Evolutionary conservation across 495 filamentous ascomycete genomes (phyloP), one percentile per base, ranked within the genome.

Genomic region (Aspergillus incahuasiensis): DNA sequence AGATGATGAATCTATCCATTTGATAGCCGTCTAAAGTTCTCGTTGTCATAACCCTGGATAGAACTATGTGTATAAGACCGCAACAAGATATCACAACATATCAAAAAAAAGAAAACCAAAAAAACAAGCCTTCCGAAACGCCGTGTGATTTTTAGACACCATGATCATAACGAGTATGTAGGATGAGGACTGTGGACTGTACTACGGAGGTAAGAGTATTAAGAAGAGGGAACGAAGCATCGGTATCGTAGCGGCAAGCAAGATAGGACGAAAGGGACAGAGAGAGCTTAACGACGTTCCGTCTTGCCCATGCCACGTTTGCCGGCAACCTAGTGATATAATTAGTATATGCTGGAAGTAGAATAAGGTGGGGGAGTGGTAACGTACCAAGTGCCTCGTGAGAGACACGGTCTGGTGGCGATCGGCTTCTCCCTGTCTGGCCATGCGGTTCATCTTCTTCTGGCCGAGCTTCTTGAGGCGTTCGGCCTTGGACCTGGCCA

Each of bases 361-460:
- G n/a, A 24, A 25, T 61, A 15, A 39, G 41, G n/a, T 6, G 25
- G 41, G 32, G 28, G 1, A 0, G 20, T 44, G 56, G 32, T 5
- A 35, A 80, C 85, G 63, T 81, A 96, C 90, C 82, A 98, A 80
- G 76, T 97, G 92, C 77, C 95, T 98, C 48, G 88, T 84, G 68
- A 95, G 73, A 41, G 86, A 78, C 8, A 86, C 86, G 52, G 86
- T 85, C 48, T 86, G 86, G 75, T 97, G 95, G 67, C 94, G 81
- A 83, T 98, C 94, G 35, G 91, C 91, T 78, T 98, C 94, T 74
- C 94, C 94, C 79, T 89, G 85, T 68, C 92, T 84, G 41, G 94
- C 94, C 88, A 95, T 92, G 57, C 92, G 80, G 77, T 98, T 97
- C 91, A 95, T 97, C 85, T 90, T 90, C 81, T 91, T 90, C 85